Base-by-base conservation (phyloP, 1,284 basidiomycete species). In the Omphalotus olearius region DNA sequence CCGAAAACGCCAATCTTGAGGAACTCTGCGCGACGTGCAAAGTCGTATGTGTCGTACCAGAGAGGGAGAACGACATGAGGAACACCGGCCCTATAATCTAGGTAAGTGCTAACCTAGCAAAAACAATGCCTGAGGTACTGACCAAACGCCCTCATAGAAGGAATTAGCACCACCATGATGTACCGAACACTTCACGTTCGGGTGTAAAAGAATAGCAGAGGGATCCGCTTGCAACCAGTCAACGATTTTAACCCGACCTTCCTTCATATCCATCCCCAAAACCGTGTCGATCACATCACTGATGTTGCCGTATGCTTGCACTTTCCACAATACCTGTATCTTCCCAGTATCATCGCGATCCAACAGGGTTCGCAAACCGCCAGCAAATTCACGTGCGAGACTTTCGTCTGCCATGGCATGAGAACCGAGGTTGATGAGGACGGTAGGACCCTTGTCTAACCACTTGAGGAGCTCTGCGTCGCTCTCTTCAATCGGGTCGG, bases 141-240 rank as follows among this genome's bases (percentile, higher is more conserved):
- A 55, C 54, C 16, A 39, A n/a, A 40, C 41, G 39, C 39, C 46
- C 33, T 55, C 54, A 38, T 44, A 48, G 50, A 38, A 55, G 3
- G 54, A 55, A 26, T 52, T 55, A 14, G 54, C 54, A 10, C 54
- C 54, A n/a, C 54, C 54, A 28, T 55, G 54, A 45, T 55, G 54
- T 4, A 52, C 45, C 9, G 36, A 49, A 45, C 54, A 52, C 9
- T 40, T 43, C 11, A 48, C 46, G 28, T 52, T 48, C 6, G 37
- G 50, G 36, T 52, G 50, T 16, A 3, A 16, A 13, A 55, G 26
- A 39, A 55, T 35, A 3, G 54, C 40, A 35, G 6, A n/a, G 2
- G 48, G 45, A 9, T 42, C 45, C 7, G 33, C 36, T 5, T 42
- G 18, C 11, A 55, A 26, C 53, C 53, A 55, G 16, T 41, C 36